Evolutionary conservation across 2,329 filamentous ascomycete species (phyloP).

Genomic region (Trichoderma afroharzianum): DNA sequence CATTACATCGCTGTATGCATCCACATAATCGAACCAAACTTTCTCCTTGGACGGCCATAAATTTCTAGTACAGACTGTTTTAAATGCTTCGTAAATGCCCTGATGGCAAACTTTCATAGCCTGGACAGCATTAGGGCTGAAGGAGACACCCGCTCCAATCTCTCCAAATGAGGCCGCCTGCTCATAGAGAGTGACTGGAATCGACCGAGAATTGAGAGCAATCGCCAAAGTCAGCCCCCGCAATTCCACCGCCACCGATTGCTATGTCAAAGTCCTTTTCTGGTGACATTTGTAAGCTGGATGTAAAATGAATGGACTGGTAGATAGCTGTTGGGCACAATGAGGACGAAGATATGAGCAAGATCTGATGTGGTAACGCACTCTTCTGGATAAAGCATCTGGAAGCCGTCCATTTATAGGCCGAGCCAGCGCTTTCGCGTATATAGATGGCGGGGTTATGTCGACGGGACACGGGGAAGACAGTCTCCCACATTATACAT

Average conservation of each 20-base stretch:
- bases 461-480: too few species aligned
- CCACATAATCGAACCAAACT: background rate
- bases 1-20: background rate
- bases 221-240: constrained; percentile 48
- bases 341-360: too few species aligned
- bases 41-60: background rate
- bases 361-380: too few species aligned
- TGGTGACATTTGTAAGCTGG: too few species aligned
- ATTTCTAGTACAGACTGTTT: background rate
- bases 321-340: too few species aligned
- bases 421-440: too few species aligned
- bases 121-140: constrained; percentile 37
- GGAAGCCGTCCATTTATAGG: too few species aligned
- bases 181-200: constrained; percentile 47
- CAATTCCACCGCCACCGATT: constrained; percentile 52
- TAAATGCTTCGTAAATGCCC: background rate
- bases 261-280: constrained; percentile 33
- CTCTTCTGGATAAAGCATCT: too few species aligned
- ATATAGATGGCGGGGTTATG: too few species aligned
- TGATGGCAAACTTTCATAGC: constrained; percentile 30
- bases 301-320: too few species aligned
- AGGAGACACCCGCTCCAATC: constrained; percentile 48
- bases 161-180: constrained; percentile 40
- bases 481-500: too few species aligned
- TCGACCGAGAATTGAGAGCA: constrained; percentile 40